phyloP scores from a whole-genome alignment of 2,329 filamentous ascomycete species.

The Pseudocercospora fuligena region DNA sequence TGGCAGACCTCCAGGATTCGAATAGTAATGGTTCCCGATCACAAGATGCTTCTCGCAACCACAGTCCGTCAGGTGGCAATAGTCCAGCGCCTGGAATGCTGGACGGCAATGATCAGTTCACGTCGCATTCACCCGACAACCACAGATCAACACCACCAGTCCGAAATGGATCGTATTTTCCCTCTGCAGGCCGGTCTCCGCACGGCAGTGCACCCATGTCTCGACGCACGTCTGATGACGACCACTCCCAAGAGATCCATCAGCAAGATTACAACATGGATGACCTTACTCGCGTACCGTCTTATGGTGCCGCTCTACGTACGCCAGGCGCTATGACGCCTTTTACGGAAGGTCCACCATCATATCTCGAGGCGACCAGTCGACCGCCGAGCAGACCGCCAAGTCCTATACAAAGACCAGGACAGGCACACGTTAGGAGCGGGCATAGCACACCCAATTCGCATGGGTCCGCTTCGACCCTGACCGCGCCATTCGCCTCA shows the following conservation, averaged over 20 bases:
- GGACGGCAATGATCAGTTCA: slow-evolving; percentile 20
- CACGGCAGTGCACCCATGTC: slow-evolving; percentile 39
- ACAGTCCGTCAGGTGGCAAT: slow-evolving; percentile 40
- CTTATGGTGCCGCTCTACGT: slow-evolving; percentile 56
- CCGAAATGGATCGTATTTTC: slow-evolving; percentile 30
- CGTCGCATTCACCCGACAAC: slow-evolving; percentile 31
- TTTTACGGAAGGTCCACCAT: slow-evolving; percentile 48
- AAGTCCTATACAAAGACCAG: slow-evolving; percentile 33
- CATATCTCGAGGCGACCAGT: slow-evolving; percentile 52
- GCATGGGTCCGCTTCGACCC: slow-evolving; percentile 26
- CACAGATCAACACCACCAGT: slow-evolving; percentile 20
- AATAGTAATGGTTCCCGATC: slow-evolving; percentile 38
- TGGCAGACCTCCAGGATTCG: slow-evolving; percentile 57
- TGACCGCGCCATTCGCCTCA: slow-evolving; percentile 24
- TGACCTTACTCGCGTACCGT: slow-evolving; percentile 54
- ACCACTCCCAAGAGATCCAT: slow-evolving; percentile 26
- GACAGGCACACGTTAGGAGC: slow-evolving; percentile 35
- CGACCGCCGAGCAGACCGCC: slow-evolving; percentile 44
- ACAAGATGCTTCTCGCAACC: slow-evolving; percentile 32
- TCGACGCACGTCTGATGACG: slow-evolving; percentile 41
- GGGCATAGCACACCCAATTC: slow-evolving; percentile 33
- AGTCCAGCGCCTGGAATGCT: slow-evolving; percentile 35
- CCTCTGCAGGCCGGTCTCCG: slow-evolving; percentile 31
- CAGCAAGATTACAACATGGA: slow-evolving; percentile 50
- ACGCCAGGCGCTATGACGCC: slow-evolving; percentile 50